These are phyloP conservation scores for Pythium aphanidermatum DNA, from an alignment of 352 stramenopile species.

Conservation along the genomic window DNA sequence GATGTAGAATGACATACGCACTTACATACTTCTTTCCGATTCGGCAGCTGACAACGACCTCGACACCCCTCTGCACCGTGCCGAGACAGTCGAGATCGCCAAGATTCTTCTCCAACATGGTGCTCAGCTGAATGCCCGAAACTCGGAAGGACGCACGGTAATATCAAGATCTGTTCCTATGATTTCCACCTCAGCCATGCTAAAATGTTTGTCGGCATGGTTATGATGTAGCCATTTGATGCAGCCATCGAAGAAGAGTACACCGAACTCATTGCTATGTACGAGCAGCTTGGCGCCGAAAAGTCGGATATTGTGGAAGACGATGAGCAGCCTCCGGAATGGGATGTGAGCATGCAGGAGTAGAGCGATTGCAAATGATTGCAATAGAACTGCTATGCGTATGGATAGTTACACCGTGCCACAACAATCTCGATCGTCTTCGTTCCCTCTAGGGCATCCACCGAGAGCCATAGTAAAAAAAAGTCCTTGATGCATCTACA, in stretches of 20 bases:
- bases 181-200: too few relatives aligned
- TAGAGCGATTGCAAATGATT: too few relatives aligned
- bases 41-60: constrained; percentile 24
- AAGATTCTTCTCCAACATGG: constrained; percentile 26
- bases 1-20: background rate
- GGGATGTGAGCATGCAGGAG: constrained; percentile 13
- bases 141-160: constrained; percentile 28
- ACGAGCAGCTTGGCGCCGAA: constrained; percentile 21
- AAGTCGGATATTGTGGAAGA: constrained; percentile 22
- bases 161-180: background rate
- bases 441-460: too few relatives aligned
- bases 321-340: constrained; percentile 16
- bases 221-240: constrained; percentile 24
- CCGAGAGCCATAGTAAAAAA: too few relatives aligned
- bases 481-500: too few relatives aligned
- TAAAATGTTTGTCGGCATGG: too few relatives aligned
- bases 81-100: constrained; percentile 24
- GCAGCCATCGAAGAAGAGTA: constrained; percentile 28
- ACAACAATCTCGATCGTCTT: too few relatives aligned
- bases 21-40: background rate
- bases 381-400: too few relatives aligned
- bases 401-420: too few relatives aligned
- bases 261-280: constrained; percentile 23
- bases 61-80: constrained; percentile 27
- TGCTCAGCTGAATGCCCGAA: constrained; percentile 27